Evolutionary conservation across 441 rosid species (phyloP), one percentile per base, ranked within the genome.

Genomic region (Corymbia calophylla): DNA sequence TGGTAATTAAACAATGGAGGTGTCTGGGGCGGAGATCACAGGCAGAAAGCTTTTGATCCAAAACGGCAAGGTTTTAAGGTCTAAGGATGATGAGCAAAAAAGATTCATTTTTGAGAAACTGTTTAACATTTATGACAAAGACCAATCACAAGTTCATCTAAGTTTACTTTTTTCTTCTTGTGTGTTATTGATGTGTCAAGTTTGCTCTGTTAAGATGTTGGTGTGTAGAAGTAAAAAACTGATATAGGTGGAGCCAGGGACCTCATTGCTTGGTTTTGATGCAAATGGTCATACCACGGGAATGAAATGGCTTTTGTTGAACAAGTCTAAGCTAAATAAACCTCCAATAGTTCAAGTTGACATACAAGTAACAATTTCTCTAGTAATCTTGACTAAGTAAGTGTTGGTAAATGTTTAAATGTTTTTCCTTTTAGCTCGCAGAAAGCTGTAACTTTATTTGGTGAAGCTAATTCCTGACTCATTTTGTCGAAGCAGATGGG

Each of bases 401-500:
- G 51, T 21, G 51, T 73, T 39, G 27, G n/a, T 7, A 2, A 73
- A 39, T 73, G 39, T 39, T 66, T 66, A 66, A 64, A n/a, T 64
- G 84, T 17, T 73, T 39, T 66, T 53, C 48, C 54, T 49, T 88
- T 21, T 54, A 44, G 66, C 87, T 31, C 3, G 2, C 27, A 32
- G 31, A 11, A 54, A 21, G 66, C 66, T 21, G 66, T 21, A 12
- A 73, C 84, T 11, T 39, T 73, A 39, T 44, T 86, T 54, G 27
- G 64, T 86, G 64, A 48, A 32, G 87, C 58, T 54, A 51, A 31
- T 10, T 91, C 68, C 64, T 15, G 86, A 92, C 55, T 91, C 53
- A 62, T 87, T 90, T 87, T 80, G 44, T 47, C 86, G 68, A 89
- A 90, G 89, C 95, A 98, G 99, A 97, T 92, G 99, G 98, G 77